Percentiles rank a stretch among this genome's conserved stretches.
phyloP scores from a whole-genome alignment of 169 alveolate species.

The Eimeria necatrix region DNA sequence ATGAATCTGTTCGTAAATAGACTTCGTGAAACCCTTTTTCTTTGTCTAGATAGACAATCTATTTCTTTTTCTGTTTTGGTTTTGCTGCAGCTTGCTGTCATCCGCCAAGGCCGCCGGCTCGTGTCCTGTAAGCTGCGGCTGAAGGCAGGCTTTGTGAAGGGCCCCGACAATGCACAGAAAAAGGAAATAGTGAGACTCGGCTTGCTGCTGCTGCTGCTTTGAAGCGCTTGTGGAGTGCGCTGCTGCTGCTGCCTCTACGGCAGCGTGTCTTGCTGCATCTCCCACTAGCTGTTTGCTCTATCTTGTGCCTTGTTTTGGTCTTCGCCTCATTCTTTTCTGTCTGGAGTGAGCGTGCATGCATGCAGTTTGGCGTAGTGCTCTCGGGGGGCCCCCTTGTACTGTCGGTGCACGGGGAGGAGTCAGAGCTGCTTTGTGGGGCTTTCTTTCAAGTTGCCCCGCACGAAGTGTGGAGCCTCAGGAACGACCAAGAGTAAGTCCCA shows the following conservation, averaged over 20 bases:
- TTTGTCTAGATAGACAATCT: no score
- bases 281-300: neutral
- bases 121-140: slow-evolving; percentile 25
- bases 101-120: slow-evolving; percentile 18
- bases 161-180: slow-evolving; percentile 19
- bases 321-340: neutral
- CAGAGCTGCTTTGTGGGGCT: slow-evolving; percentile 32
- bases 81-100: neutral
- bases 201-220: neutral
- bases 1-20: no score
- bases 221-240: neutral
- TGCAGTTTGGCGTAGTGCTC: slow-evolving; percentile 38
- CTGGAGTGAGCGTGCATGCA: neutral
- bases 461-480: slow-evolving; percentile 1
- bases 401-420: slow-evolving; percentile 23
- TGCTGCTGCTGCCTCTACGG: no score
- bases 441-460: slow-evolving; percentile 39
- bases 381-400: slow-evolving; percentile 43
- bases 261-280: neutral
- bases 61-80: neutral
- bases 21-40: neutral
- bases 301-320: neutral
- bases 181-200: neutral
- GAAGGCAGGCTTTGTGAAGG: slow-evolving; percentile 30
- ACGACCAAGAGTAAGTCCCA: neutral